Evolutionary conservation across 2,329 filamentous ascomycete genomes (phyloP).

Genomic region (Cladosporium sp.): DNA sequence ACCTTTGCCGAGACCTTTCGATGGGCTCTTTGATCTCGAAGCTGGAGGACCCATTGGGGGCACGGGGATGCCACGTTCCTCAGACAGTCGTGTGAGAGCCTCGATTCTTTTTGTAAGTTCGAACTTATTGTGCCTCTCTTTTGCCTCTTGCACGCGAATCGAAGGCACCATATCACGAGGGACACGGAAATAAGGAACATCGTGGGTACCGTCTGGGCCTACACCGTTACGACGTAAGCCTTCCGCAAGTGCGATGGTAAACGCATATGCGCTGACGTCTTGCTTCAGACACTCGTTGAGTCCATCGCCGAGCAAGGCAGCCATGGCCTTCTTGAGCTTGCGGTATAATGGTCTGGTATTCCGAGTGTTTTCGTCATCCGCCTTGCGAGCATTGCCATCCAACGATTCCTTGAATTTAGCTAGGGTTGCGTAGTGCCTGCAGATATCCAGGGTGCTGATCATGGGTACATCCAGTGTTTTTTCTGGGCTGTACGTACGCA

Average conservation of each 20-base stretch:
- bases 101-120: too few species aligned
- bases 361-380: slow-evolving; percentile 12
- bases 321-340: slow-evolving; percentile 6
- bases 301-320: not conserved
- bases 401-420: not conserved
- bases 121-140: too few species aligned
- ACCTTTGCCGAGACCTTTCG: not conserved
- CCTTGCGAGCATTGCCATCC: slow-evolving; percentile 12
- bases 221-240: not conserved
- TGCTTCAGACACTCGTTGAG: not conserved
- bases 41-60: not conserved
- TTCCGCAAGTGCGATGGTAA: not conserved
- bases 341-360: not conserved
- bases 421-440: not conserved
- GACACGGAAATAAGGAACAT: too few species aligned
- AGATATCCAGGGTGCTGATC: too few species aligned
- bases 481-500: too few species aligned
- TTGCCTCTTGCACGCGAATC: too few species aligned
- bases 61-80: too few species aligned
- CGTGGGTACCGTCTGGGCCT: too few species aligned
- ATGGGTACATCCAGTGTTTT: too few species aligned
- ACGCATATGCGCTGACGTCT: not conserved
- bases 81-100: too few species aligned
- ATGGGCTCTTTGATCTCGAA: not conserved
- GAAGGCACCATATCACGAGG: too few species aligned